Evolutionary conservation across 805 yeast species (phyloP).

Genomic region (Teunomyces panamensis): DNA sequence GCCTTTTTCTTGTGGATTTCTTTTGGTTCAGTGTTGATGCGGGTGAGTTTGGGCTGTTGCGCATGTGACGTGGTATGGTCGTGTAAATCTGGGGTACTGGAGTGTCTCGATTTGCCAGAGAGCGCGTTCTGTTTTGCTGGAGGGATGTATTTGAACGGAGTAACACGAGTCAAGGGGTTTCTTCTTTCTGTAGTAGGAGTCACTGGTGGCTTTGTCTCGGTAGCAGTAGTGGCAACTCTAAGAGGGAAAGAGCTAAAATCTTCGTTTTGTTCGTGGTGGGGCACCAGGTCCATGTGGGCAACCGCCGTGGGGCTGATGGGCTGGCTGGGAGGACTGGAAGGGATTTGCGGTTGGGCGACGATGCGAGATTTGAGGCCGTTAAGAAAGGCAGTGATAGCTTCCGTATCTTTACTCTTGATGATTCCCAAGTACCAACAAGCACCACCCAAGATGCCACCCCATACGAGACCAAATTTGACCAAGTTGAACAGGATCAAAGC

Average conservation of each 20-base stretch:
- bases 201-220: not conserved
- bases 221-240: not conserved
- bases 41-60: constrained; percentile 13
- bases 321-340: not conserved
- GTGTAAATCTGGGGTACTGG: constrained; percentile 18
- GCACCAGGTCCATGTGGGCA: not conserved
- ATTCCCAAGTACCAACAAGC: constrained; percentile 32
- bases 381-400: constrained; percentile 4
- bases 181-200: constrained; percentile 9
- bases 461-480: constrained; percentile 20
- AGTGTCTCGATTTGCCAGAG: constrained; percentile 2
- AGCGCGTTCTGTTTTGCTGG: not conserved
- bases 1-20: not conserved
- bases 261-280: not conserved
- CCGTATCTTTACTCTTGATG: constrained; percentile 14
- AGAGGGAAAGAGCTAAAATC: not conserved
- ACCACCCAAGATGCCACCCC: constrained; percentile 22
- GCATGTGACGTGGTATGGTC: not conserved
- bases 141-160: constrained; percentile 17
- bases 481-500: constrained; percentile 16
- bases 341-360: not conserved
- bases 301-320: not conserved
- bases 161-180: constrained; percentile 19
- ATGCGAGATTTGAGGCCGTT: constrained; percentile 2
- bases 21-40: constrained; percentile 15